phyloP scores from a whole-genome alignment of 1,139 yeast species.

The Scheffersomyces lignicola region DNA sequence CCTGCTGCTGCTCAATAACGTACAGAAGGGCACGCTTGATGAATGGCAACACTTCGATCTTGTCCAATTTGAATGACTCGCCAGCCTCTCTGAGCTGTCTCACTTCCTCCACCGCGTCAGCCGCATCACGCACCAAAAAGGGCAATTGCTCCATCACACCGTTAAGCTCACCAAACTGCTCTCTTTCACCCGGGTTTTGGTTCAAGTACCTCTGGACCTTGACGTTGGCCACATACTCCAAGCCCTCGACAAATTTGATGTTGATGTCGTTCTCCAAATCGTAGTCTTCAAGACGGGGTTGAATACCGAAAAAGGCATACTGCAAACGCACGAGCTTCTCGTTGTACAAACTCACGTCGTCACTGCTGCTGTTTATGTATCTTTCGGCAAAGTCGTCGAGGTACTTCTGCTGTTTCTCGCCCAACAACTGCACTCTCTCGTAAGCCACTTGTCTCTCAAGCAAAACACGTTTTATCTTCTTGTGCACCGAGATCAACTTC shows the following conservation, averaged over 20 bases:
- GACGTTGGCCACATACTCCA: constrained; percentile 64
- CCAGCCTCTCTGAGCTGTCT: constrained; percentile 39
- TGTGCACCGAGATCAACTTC: constrained; percentile 40
- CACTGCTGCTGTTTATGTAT: constrained; percentile 55
- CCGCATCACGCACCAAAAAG: constrained; percentile 43
- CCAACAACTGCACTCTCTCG: constrained; percentile 57
- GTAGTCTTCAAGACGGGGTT: constrained; percentile 47
- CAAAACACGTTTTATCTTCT: constrained; percentile 78
- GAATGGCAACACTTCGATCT: constrained; percentile 45
- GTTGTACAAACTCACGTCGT: constrained; percentile 60
- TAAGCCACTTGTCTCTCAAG: constrained; percentile 81
- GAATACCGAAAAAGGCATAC: constrained; percentile 78
- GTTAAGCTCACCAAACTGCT: constrained; percentile 31
- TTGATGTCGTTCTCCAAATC: constrained; percentile 52
- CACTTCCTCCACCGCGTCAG: constrained; percentile 57
- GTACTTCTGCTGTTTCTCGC: constrained; percentile 44
- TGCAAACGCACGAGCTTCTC: constrained; percentile 77
- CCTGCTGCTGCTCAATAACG: constrained; percentile 16
- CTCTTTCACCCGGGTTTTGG: constrained; percentile 18
- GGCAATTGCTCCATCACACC: constrained; percentile 47
- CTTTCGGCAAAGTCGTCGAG: constrained; percentile 56
- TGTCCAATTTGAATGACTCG: constrained; percentile 28
- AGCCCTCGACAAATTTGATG: constrained; percentile 60
- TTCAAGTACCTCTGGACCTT: constrained; percentile 45
- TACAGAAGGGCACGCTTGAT: constrained; percentile 33